Percentiles rank a stretch among this genome's conserved stretches.
These are phyloP conservation scores for Anthoceros angustus DNA, from an alignment of 225 moss, liverwort and hornwort species.

Conservation along the genomic window DNA sequence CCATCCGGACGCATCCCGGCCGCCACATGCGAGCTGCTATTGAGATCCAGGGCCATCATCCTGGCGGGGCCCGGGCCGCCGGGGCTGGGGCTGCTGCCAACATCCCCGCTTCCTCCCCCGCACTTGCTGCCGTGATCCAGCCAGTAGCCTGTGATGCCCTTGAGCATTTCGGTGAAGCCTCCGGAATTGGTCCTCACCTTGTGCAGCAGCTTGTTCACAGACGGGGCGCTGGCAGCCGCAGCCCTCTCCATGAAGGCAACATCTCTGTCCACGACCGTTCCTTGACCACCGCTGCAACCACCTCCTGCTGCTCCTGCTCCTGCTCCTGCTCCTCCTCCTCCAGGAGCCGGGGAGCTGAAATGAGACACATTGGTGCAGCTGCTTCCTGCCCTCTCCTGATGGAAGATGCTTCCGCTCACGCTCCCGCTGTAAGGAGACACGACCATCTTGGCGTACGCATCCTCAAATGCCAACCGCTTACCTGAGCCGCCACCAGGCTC, in stretches of 20 bases:
- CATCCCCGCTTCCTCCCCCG: neutral
- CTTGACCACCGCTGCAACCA: slow-evolving; percentile 9
- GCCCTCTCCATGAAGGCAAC: slow-evolving; percentile 41
- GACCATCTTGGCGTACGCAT: neutral
- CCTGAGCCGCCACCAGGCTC: neutral
- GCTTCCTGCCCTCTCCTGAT: neutral
- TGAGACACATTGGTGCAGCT: neutral
- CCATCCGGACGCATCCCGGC: too few species aligned
- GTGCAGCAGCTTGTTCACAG: slow-evolving; percentile 12
- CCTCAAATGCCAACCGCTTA: neutral
- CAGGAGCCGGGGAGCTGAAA: neutral
- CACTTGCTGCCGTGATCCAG: neutral
- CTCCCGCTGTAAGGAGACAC: neutral
- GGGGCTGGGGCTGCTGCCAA: neutral
- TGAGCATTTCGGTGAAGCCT: slow-evolving; percentile 8
- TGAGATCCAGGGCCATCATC: neutral
- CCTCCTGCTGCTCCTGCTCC: neutral
- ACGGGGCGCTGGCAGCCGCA: slow-evolving; percentile 23
- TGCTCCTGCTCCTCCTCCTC: too few species aligned
- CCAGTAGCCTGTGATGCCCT: neutral
- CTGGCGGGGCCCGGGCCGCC: neutral
- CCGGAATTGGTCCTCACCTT: slow-evolving; percentile 10
- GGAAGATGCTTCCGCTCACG: neutral
- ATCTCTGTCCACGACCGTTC: slow-evolving; percentile 16
- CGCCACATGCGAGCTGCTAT: neutral